These are phyloP conservation scores for Stemphylium vesicarium DNA, from an alignment of 2,329 filamentous ascomycete species.

Conservation along the genomic window DNA sequence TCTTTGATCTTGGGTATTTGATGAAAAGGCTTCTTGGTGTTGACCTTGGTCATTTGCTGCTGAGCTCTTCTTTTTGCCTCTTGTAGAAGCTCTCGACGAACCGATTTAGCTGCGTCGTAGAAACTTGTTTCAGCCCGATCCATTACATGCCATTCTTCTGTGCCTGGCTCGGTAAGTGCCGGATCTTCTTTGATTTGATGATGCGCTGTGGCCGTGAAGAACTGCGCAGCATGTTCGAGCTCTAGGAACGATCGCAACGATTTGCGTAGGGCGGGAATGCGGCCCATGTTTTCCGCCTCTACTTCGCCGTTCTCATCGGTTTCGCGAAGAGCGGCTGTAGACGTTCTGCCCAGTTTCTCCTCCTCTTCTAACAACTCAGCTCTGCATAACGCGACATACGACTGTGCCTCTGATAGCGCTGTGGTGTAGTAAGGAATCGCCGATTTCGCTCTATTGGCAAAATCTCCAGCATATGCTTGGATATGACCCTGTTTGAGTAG, in stretches of 20 bases:
- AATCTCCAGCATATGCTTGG: slow-evolving; percentile 72
- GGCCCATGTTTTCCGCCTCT: slow-evolving; percentile 50
- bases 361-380: slow-evolving; percentile 64
- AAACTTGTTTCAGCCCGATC: slow-evolving; percentile 73
- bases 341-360: slow-evolving; percentile 38
- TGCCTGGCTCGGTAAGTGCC: slow-evolving; percentile 68
- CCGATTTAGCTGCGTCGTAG: slow-evolving; percentile 78
- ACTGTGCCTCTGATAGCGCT: slow-evolving; percentile 49
- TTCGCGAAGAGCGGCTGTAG: slow-evolving; percentile 44
- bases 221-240: slow-evolving; percentile 79
- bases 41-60: slow-evolving; percentile 66
- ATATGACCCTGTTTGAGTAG: slow-evolving; percentile 77
- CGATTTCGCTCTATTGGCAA: slow-evolving; percentile 60
- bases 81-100: slow-evolving; percentile 78
- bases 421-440: slow-evolving; percentile 74
- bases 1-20: slow-evolving; percentile 55
- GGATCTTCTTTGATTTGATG: slow-evolving; percentile 81
- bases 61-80: slow-evolving; percentile 65
- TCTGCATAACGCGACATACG: slow-evolving; percentile 69
- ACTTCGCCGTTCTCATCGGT: slow-evolving; percentile 46
- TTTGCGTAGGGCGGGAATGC: slow-evolving; percentile 65
- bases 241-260: slow-evolving; percentile 77
- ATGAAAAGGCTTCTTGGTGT: slow-evolving; percentile 25
- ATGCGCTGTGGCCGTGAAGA: slow-evolving; percentile 83
- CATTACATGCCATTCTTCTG: slow-evolving; percentile 68